Conservation (phyloP, 2,329 filamentous ascomycete species). For the Aurifilum marmelostoma region DNA sequence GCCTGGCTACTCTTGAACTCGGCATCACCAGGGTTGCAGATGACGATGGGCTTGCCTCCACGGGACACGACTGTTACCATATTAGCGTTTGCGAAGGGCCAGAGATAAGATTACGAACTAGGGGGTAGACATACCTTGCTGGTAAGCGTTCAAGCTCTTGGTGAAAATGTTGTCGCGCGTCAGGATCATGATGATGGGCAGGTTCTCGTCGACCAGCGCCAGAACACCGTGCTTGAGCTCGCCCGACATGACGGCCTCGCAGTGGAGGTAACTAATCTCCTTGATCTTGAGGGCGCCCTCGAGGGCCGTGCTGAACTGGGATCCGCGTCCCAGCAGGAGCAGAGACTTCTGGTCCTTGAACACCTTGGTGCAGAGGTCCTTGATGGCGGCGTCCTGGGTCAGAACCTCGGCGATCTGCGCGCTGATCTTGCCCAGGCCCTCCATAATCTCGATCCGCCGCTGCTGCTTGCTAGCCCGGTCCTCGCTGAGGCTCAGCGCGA, state of each 20-base stretch:
- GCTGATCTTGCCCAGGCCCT: conserved; percentile 84
- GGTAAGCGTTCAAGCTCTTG: conserved; percentile 99
- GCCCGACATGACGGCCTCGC: conserved; percentile 99
- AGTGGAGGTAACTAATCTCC: conserved; percentile 99
- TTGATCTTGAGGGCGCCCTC: conserved; percentile 99
- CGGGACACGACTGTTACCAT: conserved; percentile 79
- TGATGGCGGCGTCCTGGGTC: conserved; percentile 90
- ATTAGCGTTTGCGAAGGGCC: not conserved
- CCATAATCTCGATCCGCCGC: conserved; percentile 94
- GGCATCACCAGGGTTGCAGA: conserved; percentile 88
- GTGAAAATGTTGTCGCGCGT: conserved; percentile 95
- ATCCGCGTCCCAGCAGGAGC: conserved; percentile 88
- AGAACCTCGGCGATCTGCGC: conserved; percentile 91
- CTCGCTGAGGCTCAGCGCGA: conserved; percentile 92
- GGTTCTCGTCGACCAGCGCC: conserved; percentile 95
- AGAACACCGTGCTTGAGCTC: conserved; percentile 99
- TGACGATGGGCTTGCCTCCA: conserved; percentile 94
- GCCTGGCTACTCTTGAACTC: conserved; percentile 89
- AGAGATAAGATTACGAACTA: not conserved
- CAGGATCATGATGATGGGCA: conserved; percentile 99
- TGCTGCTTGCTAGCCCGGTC: conserved; percentile 93
- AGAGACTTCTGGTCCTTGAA: conserved; percentile 98
- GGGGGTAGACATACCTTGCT: conserved; percentile 73
- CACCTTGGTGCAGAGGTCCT: conserved; percentile 86
- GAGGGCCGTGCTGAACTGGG: conserved; percentile 94